A percentile compares a stretch with the other conserved stretches of the same genome.
Conservation (phyloP, 306 rosid genomes). For the Leucaena leucocephala region DNA sequence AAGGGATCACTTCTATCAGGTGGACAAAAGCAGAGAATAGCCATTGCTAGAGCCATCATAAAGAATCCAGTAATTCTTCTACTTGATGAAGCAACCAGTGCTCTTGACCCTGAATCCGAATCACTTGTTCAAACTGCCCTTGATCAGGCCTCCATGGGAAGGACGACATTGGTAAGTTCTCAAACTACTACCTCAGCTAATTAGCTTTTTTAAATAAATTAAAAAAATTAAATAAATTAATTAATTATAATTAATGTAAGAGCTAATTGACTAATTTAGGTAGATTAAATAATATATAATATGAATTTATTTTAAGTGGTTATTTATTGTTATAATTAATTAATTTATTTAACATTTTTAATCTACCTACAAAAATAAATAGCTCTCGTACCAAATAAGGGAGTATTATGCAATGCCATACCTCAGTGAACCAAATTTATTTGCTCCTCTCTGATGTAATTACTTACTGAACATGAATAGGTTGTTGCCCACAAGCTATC, state of each 20-base stretch:
- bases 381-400: no score
- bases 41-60: conserved; percentile 92
- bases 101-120: conserved; percentile 96
- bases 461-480: conserved; percentile 46
- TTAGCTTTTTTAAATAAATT: no score
- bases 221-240: no score
- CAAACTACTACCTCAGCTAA: background rate
- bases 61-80: conserved; percentile 87
- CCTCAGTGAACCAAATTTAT: background rate
- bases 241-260: no score
- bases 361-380: no score
- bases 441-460: background rate
- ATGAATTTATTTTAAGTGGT: no score
- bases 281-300: no score
- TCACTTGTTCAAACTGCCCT: conserved; percentile 88
- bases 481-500: conserved; percentile 97
- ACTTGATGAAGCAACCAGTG: conserved; percentile 98
- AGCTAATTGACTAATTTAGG: no score
- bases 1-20: conserved; percentile 90
- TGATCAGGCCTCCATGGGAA: conserved; percentile 95
- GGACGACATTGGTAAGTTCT: conserved; percentile 79
- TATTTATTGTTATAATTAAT: no score
- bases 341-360: no score
- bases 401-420: background rate
- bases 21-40: conserved; percentile 93